phyloP scores from a whole-genome alignment of 805 yeast species.

The Saccharomyces mikatae region DNA sequence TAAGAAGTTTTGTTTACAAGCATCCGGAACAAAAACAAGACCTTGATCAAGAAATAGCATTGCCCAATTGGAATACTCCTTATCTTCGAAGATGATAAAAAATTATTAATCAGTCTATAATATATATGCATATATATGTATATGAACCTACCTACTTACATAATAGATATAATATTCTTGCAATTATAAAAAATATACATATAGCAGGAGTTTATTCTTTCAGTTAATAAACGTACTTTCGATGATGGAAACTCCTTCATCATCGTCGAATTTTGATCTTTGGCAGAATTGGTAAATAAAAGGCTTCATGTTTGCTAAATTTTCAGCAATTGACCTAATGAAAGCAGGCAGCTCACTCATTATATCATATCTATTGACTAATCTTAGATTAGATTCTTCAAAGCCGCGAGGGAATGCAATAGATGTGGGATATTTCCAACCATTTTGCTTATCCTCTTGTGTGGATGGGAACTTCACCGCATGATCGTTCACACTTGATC shows the following conservation, averaged over 20 bases:
- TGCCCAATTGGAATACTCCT: constrained; percentile 13
- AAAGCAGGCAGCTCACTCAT: constrained; percentile 82
- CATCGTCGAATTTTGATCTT: constrained; percentile 43
- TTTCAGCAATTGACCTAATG: constrained; percentile 69
- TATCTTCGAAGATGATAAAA: background rate
- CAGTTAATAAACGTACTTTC: constrained; percentile 68
- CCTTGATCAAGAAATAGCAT: constrained; percentile 2
- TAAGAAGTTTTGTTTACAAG: constrained; percentile 6
- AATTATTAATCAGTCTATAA: background rate
- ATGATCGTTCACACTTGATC: constrained; percentile 47
- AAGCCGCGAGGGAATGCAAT: constrained; percentile 30
- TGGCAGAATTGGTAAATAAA: constrained; percentile 77
- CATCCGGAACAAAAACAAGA: constrained; percentile 7
- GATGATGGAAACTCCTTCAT: constrained; percentile 58
- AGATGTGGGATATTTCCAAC: constrained; percentile 68
- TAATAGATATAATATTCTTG: background rate
- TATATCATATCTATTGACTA: constrained; percentile 78
- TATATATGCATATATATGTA: background rate
- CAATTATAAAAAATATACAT: background rate
- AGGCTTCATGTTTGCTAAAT: constrained; percentile 78
- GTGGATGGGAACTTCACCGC: constrained; percentile 27
- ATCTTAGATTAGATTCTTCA: constrained; percentile 41
- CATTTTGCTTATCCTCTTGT: constrained; percentile 51
- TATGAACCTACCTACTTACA: background rate
- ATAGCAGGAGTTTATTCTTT: background rate